phyloP scores from a whole-genome alignment of 495 filamentous ascomycete genomes.

The Penicillium odoratum region DNA sequence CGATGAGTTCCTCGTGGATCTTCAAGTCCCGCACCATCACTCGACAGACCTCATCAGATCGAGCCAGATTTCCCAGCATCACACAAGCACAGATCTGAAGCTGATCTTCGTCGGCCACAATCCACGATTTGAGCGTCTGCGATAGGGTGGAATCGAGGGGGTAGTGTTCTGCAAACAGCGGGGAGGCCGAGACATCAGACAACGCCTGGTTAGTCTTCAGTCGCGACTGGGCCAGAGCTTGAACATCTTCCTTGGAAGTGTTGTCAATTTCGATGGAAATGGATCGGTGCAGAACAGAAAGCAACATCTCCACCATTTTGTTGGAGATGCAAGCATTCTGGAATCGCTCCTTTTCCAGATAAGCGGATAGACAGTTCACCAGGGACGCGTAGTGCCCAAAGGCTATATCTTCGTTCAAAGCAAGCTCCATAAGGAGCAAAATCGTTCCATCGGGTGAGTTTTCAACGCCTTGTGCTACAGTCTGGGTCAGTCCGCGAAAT shows the following conservation, averaged over 20 bases:
- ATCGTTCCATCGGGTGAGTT: conserved; percentile 44
- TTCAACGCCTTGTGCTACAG: conserved; percentile 36
- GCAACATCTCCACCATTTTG: conserved; percentile 30
- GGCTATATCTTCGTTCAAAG: conserved; percentile 22
- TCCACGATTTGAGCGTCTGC: conserved; percentile 56
- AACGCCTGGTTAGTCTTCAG: conserved; percentile 56
- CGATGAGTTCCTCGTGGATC: conserved; percentile 57
- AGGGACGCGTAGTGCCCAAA: conserved; percentile 37
- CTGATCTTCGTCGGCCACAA: conserved; percentile 49
- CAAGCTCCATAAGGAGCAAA: conserved; percentile 37
- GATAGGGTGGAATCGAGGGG: conserved; percentile 51
- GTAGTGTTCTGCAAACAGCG: conserved; percentile 53
- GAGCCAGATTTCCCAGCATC: conserved; percentile 74
- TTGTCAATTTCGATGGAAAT: conserved; percentile 26
- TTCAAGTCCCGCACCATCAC: conserved; percentile 53
- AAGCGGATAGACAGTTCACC: conserved; percentile 32
- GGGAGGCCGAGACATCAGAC: conserved; percentile 62
- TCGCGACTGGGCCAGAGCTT: conserved; percentile 54
- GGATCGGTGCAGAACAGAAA: conserved; percentile 37
- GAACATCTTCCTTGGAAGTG: conserved; percentile 47
- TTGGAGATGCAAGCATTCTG: conserved; percentile 41
- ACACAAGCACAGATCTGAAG: conserved; percentile 74
- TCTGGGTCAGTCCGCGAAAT: conserved; percentile 8
- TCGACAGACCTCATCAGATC: conserved; percentile 63
- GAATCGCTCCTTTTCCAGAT: conserved; percentile 43